These are phyloP conservation scores for Exophiala oligosperma DNA, from an alignment of 2,329 filamentous ascomycete species.

Conservation along the genomic window DNA sequence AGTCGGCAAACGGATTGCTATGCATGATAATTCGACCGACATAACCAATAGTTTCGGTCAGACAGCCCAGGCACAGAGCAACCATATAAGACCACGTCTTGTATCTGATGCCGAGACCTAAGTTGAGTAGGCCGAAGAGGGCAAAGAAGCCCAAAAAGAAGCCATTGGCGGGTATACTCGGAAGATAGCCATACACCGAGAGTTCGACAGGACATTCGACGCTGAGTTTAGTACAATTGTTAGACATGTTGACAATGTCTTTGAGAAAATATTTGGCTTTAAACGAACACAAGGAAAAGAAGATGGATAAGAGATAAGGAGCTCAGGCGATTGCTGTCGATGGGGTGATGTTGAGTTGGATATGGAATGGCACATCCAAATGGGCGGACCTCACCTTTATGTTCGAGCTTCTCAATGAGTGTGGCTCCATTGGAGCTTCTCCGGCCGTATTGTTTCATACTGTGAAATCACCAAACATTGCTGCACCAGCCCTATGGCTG, in stretches of 20 bases:
- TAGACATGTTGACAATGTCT: slow-evolving; percentile 10
- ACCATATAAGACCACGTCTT: slow-evolving; percentile 58
- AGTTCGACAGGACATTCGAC: slow-evolving; percentile 46
- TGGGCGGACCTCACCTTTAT: background rate
- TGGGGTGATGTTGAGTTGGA: background rate
- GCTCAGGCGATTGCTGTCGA: background rate
- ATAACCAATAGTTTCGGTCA: slow-evolving; percentile 58
- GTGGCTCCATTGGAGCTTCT: background rate
- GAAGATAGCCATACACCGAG: slow-evolving; percentile 56
- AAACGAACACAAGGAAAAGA: background rate
- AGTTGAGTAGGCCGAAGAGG: slow-evolving; percentile 49
- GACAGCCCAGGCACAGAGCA: slow-evolving; percentile 46
- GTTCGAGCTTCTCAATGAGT: background rate
- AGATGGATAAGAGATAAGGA: background rate
- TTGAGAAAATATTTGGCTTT: background rate
- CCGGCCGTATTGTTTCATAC: background rate
- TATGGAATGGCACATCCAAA: background rate
- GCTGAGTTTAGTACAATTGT: slow-evolving; percentile 32
- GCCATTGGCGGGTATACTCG: slow-evolving; percentile 51
- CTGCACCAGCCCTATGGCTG: background rate
- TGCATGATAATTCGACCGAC: slow-evolving; percentile 55
- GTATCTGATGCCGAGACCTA: slow-evolving; percentile 51
- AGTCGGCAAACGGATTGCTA: slow-evolving; percentile 51
- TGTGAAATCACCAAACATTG: background rate
- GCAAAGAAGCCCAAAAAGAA: slow-evolving; percentile 56